Conservation (phyloP, 371 early-diverging fungal genomes). For the Basidiobolus meristosporus region DNA sequence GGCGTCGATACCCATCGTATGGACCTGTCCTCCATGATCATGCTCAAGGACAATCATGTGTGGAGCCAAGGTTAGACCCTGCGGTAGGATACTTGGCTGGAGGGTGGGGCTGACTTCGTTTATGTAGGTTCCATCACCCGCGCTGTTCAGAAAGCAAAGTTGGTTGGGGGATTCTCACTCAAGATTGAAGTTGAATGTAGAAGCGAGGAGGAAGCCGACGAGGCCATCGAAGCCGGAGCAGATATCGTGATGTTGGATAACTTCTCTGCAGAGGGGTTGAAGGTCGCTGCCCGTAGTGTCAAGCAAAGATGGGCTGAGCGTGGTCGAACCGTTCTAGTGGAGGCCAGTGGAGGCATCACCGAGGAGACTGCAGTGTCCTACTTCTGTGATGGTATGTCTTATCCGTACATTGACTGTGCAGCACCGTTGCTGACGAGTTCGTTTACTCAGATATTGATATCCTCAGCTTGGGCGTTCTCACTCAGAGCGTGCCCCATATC, state of each 20-base stretch:
- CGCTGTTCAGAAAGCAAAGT: constrained; percentile 64
- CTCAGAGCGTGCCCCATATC: constrained; percentile 87
- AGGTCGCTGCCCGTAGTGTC: constrained; percentile 38
- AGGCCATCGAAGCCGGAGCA: constrained; percentile 92
- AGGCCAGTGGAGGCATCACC: constrained; percentile 90
- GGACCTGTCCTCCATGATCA: constrained; percentile 93
- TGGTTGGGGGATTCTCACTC: constrained; percentile 75
- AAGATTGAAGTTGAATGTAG: constrained; percentile 96
- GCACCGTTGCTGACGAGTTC: not conserved
- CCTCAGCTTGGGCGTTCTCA: constrained; percentile 78
- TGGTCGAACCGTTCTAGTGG: constrained; percentile 63
- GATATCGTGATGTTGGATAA: constrained; percentile 92
- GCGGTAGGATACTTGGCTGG: too few species aligned
- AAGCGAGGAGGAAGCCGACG: constrained; percentile 78
- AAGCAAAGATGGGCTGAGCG: constrained; percentile 32
- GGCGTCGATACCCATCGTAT: constrained; percentile 92
- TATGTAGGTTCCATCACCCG: constrained; percentile 65
- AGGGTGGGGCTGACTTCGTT: too few species aligned
- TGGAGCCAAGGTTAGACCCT: constrained; percentile 57
- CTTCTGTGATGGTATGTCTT: constrained; percentile 47
- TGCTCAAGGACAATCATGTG: constrained; percentile 97
- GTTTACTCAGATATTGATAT: constrained; percentile 58
- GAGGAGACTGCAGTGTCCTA: constrained; percentile 63
- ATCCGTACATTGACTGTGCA: not conserved
- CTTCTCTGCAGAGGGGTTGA: constrained; percentile 39